Evolutionary conservation across 331 rosid genomes (phyloP).

Genomic region (Acacia concinna): DNA sequence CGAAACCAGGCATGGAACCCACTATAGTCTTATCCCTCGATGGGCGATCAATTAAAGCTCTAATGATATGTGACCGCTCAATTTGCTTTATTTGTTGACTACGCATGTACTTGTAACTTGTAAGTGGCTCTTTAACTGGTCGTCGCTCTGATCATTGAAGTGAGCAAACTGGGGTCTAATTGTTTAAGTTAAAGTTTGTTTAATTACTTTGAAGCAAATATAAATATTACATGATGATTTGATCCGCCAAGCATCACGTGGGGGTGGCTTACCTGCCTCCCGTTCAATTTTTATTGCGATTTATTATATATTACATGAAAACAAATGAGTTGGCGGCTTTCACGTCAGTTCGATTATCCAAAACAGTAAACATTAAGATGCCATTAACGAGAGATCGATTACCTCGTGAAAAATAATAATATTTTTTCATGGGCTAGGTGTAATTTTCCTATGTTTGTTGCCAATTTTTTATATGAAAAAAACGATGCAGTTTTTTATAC

Average conservation of each 20-base stretch:
- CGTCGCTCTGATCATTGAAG: not conserved
- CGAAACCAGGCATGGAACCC: slow-evolving; percentile 5
- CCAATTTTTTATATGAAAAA: not conserved
- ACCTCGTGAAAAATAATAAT: not conserved
- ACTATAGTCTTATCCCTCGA: slow-evolving; percentile 25
- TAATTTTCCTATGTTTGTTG: not conserved
- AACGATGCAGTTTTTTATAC: not conserved
- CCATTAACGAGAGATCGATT: not conserved
- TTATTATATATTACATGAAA: not conserved
- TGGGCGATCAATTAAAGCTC: not conserved
- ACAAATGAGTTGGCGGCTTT: not conserved
- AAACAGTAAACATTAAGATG: not conserved
- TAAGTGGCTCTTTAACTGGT: not conserved
- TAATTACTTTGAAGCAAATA: not conserved
- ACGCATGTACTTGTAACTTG: slow-evolving; percentile 1
- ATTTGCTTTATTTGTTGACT: not conserved
- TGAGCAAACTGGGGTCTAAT: not conserved
- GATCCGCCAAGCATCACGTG: not conserved
- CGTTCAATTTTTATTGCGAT: no score
- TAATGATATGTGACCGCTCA: not conserved
- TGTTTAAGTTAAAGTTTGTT: not conserved
- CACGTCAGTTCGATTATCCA: not conserved
- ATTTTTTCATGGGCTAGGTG: not conserved
- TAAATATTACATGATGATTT: not conserved
- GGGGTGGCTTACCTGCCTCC: not conserved